These are phyloP conservation scores for Durotheca rogersii DNA, from an alignment of 495 filamentous ascomycete genomes.

Conservation along the genomic window DNA sequence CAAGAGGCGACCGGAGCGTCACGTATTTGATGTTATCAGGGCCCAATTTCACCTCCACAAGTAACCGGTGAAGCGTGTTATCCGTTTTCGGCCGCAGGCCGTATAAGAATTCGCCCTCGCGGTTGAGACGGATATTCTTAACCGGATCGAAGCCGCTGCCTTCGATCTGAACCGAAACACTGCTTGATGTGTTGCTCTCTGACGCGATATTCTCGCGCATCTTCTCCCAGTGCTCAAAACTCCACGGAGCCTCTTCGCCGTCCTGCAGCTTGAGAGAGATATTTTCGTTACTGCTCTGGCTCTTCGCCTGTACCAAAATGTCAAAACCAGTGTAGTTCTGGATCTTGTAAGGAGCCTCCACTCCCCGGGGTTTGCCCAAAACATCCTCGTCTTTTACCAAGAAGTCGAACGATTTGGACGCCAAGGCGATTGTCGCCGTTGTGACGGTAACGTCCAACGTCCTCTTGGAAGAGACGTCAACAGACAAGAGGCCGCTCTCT, in stretches of 20 bases:
- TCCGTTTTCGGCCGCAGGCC: constrained; percentile 78
- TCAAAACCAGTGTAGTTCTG: constrained; percentile 95
- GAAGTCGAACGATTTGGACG: constrained; percentile 90
- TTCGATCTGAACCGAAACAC: constrained; percentile 81
- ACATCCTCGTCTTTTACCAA: constrained; percentile 88
- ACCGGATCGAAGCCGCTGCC: constrained; percentile 91
- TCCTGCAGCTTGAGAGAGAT: constrained; percentile 79
- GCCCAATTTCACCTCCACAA: constrained; percentile 89
- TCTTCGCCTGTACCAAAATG: constrained; percentile 76
- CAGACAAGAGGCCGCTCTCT: constrained; percentile 70
- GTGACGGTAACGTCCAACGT: constrained; percentile 90
- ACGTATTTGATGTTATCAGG: constrained; percentile 96
- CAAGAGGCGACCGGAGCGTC: constrained; percentile 89
- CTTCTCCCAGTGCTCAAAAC: constrained; percentile 92
- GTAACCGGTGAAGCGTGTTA: constrained; percentile 77
- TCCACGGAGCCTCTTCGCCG: constrained; percentile 90
- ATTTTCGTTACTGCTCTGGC: constrained; percentile 54
- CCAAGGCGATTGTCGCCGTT: constrained; percentile 88
- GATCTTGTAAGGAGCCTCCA: constrained; percentile 89
- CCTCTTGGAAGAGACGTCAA: constrained; percentile 85
- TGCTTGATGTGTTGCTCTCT: constrained; percentile 68
- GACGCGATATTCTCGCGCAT: constrained; percentile 88
- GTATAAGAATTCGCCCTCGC: constrained; percentile 92
- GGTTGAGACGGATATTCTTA: constrained; percentile 81
- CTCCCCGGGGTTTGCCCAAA: constrained; percentile 86